Percentiles rank a stretch among this genome's conserved stretches.
phyloP scores from a whole-genome alignment of 129 eudicot genomes.

The Flaveria brownii region DNA sequence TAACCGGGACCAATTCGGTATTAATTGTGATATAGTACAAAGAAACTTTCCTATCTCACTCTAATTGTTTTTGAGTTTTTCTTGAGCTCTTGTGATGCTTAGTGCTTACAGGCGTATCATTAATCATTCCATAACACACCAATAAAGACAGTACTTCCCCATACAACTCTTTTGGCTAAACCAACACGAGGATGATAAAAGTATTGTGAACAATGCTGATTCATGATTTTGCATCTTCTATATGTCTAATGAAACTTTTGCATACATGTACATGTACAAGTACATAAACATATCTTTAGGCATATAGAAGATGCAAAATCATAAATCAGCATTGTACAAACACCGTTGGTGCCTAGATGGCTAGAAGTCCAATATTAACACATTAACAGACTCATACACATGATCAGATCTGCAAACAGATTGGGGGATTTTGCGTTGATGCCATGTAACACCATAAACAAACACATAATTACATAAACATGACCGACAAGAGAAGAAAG shows the following conservation, averaged over 20 bases:
- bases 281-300: not conserved
- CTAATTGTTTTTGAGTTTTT: conserved; percentile 25
- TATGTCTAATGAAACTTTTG: not conserved
- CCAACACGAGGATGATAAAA: conserved; percentile 8
- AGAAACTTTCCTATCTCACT: conserved; percentile 25
- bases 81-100: conserved; percentile 18
- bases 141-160: conserved; percentile 1
- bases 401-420: not conserved
- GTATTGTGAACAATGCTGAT: not conserved
- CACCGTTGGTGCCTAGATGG: not conserved
- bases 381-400: not conserved
- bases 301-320: not conserved
- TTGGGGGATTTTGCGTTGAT: not conserved
- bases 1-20: conserved; percentile 25
- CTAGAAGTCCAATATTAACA: not conserved
- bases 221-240: not conserved
- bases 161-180: conserved; percentile 21
- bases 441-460: not conserved
- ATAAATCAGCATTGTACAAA: not conserved
- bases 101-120: no score
- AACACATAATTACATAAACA: not conserved
- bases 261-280: not conserved
- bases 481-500: not conserved
- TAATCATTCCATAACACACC: not conserved
- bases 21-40: conserved; percentile 27